These are phyloP conservation scores for Fusarium nelsonii DNA, from an alignment of 2,329 filamentous ascomycete species.

Conservation along the genomic window DNA sequence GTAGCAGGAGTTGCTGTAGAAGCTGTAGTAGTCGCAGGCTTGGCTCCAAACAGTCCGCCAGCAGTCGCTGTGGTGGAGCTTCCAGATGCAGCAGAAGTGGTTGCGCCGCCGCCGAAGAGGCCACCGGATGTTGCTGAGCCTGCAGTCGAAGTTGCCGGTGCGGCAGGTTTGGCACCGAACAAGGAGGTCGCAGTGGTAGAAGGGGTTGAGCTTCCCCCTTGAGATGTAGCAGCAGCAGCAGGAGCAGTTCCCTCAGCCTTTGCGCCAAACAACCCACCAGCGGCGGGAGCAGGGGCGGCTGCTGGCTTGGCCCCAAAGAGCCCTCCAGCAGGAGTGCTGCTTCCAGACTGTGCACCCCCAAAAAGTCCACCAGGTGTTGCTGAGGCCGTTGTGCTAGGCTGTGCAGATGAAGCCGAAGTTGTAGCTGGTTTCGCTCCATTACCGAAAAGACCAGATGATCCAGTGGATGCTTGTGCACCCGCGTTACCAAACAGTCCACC, in stretches of 20 bases:
- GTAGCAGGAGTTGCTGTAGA: slow-evolving; percentile 48
- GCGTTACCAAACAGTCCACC: slow-evolving; percentile 44
- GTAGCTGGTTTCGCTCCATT: slow-evolving; percentile 46
- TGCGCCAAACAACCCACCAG: slow-evolving; percentile 44
- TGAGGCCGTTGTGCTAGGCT: slow-evolving; percentile 36
- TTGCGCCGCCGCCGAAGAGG: slow-evolving; percentile 52
- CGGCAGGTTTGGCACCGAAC: slow-evolving; percentile 58
- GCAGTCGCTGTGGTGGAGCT: slow-evolving; percentile 49
- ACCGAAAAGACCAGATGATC: slow-evolving; percentile 49
- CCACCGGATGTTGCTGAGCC: slow-evolving; percentile 52
- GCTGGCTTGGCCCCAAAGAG: slow-evolving; percentile 53
- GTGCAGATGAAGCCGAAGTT: slow-evolving; percentile 35
- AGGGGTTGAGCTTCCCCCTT: slow-evolving; percentile 41
- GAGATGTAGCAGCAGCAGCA: slow-evolving; percentile 25
- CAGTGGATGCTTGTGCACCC: slow-evolving; percentile 37
- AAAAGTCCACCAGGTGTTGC: slow-evolving; percentile 50
- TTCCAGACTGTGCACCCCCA: slow-evolving; percentile 50
- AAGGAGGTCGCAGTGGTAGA: slow-evolving; percentile 48
- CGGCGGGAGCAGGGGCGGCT: slow-evolving; percentile 41
- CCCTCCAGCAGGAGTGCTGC: slow-evolving; percentile 48
- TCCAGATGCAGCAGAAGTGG: slow-evolving; percentile 48
- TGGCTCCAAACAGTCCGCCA: slow-evolving; percentile 51
- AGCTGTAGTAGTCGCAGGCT: slow-evolving; percentile 48
- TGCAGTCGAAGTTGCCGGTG: slow-evolving; percentile 51
- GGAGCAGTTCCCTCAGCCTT: slow-evolving; percentile 45